These are phyloP conservation scores for Thielaviopsis punctulata DNA, from an alignment of 2,329 filamentous ascomycete species.

Conservation along the genomic window DNA sequence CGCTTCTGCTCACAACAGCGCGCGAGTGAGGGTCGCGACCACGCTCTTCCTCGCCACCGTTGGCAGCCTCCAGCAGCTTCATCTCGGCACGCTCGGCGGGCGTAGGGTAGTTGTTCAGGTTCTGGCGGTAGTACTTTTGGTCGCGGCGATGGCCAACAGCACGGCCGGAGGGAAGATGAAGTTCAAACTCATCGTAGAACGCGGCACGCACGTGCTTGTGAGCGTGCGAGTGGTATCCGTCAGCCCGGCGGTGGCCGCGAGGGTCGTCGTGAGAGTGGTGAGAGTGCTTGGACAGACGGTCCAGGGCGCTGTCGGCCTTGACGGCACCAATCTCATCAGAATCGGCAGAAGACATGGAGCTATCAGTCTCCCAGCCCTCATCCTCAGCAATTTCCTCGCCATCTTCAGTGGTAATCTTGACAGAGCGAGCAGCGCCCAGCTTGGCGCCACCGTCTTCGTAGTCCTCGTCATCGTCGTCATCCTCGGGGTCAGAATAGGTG, in stretches of 20 bases:
- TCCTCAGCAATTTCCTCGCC: constrained; percentile 34
- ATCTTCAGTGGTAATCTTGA: constrained; percentile 33
- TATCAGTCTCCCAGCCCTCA: constrained; percentile 92
- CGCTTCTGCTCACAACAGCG: constrained; percentile 3
- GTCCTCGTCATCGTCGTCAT: constrained; percentile 34
- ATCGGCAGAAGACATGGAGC: constrained; percentile 71
- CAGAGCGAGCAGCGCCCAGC: constrained; percentile 42
- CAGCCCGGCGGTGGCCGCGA: constrained; percentile 53
- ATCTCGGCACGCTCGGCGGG: constrained; percentile 57
- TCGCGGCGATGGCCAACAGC: constrained; percentile 81
- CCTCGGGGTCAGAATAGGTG: constrained; percentile 75
- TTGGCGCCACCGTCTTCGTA: constrained; percentile 46
- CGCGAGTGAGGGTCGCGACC: constrained; percentile 6
- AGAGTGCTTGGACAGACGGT: constrained; percentile 51
- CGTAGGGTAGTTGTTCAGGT: constrained; percentile 69
- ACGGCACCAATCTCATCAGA: constrained; percentile 70
- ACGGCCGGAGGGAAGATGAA: constrained; percentile 79
- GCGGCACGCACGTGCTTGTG: constrained; percentile 60
- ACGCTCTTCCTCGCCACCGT: constrained; percentile 13
- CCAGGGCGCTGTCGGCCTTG: constrained; percentile 53
- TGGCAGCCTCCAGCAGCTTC: constrained; percentile 37
- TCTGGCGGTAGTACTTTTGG: constrained; percentile 81
- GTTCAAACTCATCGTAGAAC: constrained; percentile 83
- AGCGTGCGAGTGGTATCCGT: constrained; percentile 69
- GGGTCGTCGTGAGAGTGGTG: constrained; percentile 60